A percentile compares a stretch with the other conserved stretches of the same genome.
Conservation (phyloP, 495 filamentous ascomycete genomes). For the Daldinia concentrica region DNA sequence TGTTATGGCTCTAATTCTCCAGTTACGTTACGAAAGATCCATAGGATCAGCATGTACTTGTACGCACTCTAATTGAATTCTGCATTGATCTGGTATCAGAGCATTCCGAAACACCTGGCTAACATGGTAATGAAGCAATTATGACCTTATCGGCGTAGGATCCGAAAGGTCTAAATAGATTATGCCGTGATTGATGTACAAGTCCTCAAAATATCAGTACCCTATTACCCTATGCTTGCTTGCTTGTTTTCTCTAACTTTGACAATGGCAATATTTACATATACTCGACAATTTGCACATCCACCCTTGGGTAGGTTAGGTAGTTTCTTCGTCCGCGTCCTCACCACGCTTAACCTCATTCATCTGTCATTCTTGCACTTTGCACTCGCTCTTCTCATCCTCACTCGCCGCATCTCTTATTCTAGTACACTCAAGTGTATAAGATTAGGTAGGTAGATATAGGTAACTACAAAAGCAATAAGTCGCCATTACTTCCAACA, state of each 20-base stretch:
- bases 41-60: conserved; percentile 8
- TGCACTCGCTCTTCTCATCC: neutral
- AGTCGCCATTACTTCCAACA: conserved; percentile 63
- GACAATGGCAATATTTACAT: conserved; percentile 10
- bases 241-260: conserved; percentile 13
- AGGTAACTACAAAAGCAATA: conserved; percentile 58
- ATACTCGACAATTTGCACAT: conserved; percentile 23
- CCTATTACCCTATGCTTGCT: conserved; percentile 4
- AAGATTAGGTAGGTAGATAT: neutral
- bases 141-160: neutral
- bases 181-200: conserved; percentile 17
- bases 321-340: neutral
- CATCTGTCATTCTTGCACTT: neutral
- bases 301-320: neutral
- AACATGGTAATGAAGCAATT: neutral
- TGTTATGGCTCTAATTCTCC: conserved; percentile 17
- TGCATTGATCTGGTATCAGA: neutral
- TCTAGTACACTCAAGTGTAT: neutral
- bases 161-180: neutral
- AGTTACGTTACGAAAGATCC: conserved; percentile 24
- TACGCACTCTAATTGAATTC: conserved; percentile 1
- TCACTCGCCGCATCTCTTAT: neutral
- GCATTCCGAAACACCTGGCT: neutral
- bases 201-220: conserved; percentile 6
- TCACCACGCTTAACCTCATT: neutral